These are phyloP conservation scores for Hirsutella thompsonii DNA, from an alignment of 2,329 filamentous ascomycete species.

Conservation along the genomic window DNA sequence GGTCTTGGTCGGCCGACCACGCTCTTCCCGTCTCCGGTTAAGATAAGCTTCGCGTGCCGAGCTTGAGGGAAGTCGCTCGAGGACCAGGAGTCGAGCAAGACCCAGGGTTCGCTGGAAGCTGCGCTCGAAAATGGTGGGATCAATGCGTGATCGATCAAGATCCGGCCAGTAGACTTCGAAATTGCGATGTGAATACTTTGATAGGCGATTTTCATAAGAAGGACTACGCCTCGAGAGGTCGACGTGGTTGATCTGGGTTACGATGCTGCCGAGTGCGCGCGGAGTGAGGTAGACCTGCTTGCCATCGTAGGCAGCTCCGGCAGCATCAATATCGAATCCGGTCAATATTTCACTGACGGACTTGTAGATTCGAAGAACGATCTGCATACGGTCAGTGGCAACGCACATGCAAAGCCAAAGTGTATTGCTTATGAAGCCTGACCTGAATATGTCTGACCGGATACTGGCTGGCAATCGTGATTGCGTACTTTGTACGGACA, in stretches of 20 bases:
- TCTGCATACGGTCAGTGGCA: slow-evolving; percentile 28
- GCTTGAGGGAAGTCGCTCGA: slow-evolving; percentile 63
- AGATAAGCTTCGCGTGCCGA: slow-evolving; percentile 58
- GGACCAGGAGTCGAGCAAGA: slow-evolving; percentile 63
- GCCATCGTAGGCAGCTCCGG: slow-evolving; percentile 70
- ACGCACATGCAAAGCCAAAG: background rate
- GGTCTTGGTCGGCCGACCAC: slow-evolving; percentile 50
- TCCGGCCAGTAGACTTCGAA: slow-evolving; percentile 75
- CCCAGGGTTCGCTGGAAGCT: slow-evolving; percentile 66
- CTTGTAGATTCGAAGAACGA: slow-evolving; percentile 76
- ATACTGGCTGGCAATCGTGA: slow-evolving; percentile 77
- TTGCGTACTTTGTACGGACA: slow-evolving; percentile 73
- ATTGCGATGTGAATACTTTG: slow-evolving; percentile 72
- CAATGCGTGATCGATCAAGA: slow-evolving; percentile 61
- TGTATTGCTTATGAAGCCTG: slow-evolving; percentile 3
- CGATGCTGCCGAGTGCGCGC: slow-evolving; percentile 62
- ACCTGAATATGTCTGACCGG: slow-evolving; percentile 67
- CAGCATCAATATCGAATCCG: slow-evolving; percentile 80
- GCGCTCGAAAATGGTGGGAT: slow-evolving; percentile 78
- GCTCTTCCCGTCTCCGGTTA: slow-evolving; percentile 55
- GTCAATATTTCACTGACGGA: slow-evolving; percentile 74
- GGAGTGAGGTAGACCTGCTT: slow-evolving; percentile 69
- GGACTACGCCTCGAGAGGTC: slow-evolving; percentile 70
- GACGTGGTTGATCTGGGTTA: slow-evolving; percentile 71
- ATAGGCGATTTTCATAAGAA: slow-evolving; percentile 77